A percentile compares a stretch with the other conserved stretches of the same genome.
phyloP scores from a whole-genome alignment of 345 rosid genomes.

The Eucalyptus rudis region DNA sequence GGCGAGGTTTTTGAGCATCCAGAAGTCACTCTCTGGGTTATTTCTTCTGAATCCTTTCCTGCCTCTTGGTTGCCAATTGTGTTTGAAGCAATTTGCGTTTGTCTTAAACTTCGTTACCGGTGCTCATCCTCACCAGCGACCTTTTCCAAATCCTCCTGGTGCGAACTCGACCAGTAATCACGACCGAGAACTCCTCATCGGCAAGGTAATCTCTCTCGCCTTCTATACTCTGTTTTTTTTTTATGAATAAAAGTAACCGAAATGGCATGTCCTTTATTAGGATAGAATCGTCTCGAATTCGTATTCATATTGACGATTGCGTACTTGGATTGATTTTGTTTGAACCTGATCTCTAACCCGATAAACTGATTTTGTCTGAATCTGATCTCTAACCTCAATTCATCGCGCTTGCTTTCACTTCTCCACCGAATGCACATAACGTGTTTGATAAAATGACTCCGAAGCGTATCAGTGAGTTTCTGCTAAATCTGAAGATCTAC shows the following conservation, averaged over 20 bases:
- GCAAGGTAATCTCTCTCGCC: not conserved
- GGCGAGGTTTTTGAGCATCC: too few relatives aligned
- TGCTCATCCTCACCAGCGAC: too few relatives aligned
- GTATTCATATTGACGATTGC: not conserved
- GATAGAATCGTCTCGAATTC: not conserved
- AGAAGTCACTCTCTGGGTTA: too few relatives aligned
- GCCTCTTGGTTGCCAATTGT: too few relatives aligned
- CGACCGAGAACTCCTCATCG: not conserved
- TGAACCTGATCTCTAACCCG: too few relatives aligned
- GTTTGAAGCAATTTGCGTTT: too few relatives aligned
- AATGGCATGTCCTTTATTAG: not conserved
- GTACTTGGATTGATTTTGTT: not conserved
- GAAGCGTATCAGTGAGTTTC: not conserved
- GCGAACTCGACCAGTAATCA: not conserved
- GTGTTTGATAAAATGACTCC: not conserved
- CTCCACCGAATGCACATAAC: not conserved
- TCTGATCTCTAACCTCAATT: not conserved
- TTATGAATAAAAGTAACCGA: not conserved
- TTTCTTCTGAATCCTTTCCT: too few relatives aligned
- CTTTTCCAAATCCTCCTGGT: too few relatives aligned
- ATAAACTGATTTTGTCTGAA: accelerated
- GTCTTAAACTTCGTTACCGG: too few relatives aligned
- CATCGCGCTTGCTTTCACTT: not conserved
- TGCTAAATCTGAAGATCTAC: not conserved
- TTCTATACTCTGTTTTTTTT: not conserved